Percentiles rank a stretch among this genome's conserved stretches.
phyloP scores from a whole-genome alignment of 202 grass and related monocot species.

The Schoenoplectus tabernaemontani region DNA sequence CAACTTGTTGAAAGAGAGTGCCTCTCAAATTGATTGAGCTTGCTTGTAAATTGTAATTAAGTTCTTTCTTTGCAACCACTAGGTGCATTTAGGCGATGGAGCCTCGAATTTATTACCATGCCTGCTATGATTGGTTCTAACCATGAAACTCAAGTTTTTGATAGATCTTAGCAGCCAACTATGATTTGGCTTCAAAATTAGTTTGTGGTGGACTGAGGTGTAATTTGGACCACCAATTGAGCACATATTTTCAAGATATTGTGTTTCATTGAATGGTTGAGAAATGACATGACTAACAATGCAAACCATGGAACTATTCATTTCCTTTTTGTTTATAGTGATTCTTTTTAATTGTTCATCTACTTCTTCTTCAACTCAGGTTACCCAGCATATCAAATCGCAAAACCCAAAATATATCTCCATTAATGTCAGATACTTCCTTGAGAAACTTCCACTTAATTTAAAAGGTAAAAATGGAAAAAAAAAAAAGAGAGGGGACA shows the following conservation, averaged over 20 bases:
- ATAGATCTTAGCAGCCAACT: constrained; percentile 10
- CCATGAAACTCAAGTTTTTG: background rate
- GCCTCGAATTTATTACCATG: constrained; percentile 4
- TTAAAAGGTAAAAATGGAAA: too few species aligned
- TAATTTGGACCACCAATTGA: constrained; percentile 4
- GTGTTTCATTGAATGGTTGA: constrained; percentile 5
- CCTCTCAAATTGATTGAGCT: background rate
- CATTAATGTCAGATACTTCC: too few species aligned
- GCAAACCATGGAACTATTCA: background rate
- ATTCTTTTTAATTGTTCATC: background rate
- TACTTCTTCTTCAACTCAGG: too few species aligned
- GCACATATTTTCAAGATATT: background rate
- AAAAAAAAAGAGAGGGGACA: too few species aligned
- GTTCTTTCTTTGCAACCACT: background rate
- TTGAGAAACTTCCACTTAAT: too few species aligned
- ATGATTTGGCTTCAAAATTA: constrained; percentile 9
- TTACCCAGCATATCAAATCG: too few species aligned
- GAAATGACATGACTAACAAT: background rate
- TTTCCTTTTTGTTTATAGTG: background rate
- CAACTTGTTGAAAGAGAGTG: background rate
- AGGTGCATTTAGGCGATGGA: background rate
- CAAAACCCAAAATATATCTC: too few species aligned
- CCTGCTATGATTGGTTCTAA: background rate
- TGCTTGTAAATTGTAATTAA: background rate
- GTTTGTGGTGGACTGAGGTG: background rate